A percentile compares a stretch with the other conserved stretches of the same genome.
These are phyloP conservation scores for Gymnopilus junonius DNA, from an alignment of 768 basidiomycete genomes.

Conservation along the genomic window DNA sequence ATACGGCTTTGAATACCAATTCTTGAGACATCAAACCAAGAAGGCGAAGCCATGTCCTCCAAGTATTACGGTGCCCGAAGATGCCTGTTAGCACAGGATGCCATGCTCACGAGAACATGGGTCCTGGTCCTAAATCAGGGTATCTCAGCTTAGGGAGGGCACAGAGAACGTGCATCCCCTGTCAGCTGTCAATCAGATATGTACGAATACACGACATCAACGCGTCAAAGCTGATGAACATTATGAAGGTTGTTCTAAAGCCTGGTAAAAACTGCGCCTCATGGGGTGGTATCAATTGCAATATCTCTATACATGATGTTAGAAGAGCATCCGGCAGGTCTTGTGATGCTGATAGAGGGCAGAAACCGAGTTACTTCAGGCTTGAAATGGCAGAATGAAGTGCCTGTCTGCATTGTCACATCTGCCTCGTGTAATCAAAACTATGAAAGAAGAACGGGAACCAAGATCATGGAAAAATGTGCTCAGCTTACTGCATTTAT, in stretches of 20 bases:
- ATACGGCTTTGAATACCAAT: background rate
- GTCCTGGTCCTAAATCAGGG: background rate
- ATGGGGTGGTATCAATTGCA: background rate
- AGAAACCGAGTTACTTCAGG: background rate
- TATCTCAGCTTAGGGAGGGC: background rate
- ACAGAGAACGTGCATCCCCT: background rate
- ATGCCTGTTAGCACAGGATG: background rate
- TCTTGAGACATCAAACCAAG: background rate
- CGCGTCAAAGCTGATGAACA: conserved; percentile 2
- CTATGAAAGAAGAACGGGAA: background rate
- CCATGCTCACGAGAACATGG: conserved; percentile 5
- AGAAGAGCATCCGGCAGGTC: background rate
- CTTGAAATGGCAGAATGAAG: background rate
- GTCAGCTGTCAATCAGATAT: background rate
- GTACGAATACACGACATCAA: background rate
- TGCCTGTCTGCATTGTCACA: background rate
- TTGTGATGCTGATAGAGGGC: background rate
- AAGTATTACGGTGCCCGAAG: background rate
- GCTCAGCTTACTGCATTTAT: background rate
- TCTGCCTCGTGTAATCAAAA: background rate
- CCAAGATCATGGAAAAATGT: background rate
- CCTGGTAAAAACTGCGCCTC: background rate
- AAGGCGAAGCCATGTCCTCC: background rate
- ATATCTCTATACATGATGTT: background rate
- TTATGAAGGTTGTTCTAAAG: background rate